Percentiles rank a stretch among this genome's conserved stretches.
Conservation (phyloP, 176 grass and related monocot genomes). For the Panicum miliaceum region DNA sequence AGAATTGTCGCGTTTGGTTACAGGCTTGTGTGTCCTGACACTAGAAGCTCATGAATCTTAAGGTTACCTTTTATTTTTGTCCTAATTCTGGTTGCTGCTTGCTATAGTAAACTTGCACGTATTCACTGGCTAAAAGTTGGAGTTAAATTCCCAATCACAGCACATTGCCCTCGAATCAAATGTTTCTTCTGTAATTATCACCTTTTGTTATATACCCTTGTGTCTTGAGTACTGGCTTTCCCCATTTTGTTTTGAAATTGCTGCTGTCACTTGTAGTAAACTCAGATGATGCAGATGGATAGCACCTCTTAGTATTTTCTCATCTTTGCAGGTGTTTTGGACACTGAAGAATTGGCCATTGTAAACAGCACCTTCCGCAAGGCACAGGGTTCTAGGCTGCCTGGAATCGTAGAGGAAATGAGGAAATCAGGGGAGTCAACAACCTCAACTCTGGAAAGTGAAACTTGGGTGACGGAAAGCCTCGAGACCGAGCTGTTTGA, state of each 20-base stretch:
- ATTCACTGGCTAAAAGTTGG: not conserved
- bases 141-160: not conserved
- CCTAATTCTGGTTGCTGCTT: not conserved
- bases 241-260: not conserved
- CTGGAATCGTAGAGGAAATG: conserved; percentile 71
- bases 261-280: not conserved
- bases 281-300: not conserved
- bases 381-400: conserved; percentile 46
- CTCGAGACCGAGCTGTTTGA: conserved; percentile 80
- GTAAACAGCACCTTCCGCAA: conserved; percentile 72
- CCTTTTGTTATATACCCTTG: not conserved
- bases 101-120: not conserved
- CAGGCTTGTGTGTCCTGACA: not conserved
- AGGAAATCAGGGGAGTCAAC: conserved; percentile 70
- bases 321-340: conserved; percentile 65
- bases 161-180: not conserved
- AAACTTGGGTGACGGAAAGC: conserved; percentile 64
- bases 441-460: conserved; percentile 59
- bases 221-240: not conserved
- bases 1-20: not conserved
- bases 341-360: conserved; percentile 71
- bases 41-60: not conserved
- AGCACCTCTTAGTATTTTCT: conserved; percentile 9
- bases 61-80: not conserved
- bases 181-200: not conserved